Base-by-base conservation (phyloP, 169 alveolate genomes). In the Plasmodium falciparum region DNA sequence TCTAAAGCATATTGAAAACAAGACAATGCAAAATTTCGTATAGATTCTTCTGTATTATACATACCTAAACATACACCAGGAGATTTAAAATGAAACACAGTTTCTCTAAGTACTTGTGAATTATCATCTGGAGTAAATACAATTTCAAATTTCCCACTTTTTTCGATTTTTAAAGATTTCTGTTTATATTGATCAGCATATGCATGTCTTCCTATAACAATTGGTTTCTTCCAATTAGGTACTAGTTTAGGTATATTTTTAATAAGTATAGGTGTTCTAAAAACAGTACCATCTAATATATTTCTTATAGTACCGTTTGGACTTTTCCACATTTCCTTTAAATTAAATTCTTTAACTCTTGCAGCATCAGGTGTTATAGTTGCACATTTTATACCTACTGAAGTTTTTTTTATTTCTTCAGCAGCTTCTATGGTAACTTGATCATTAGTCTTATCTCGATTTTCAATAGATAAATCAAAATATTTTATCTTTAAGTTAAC, bases 351-450 rank as follows among this genome's bases (percentile, higher is more conserved):
- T 85, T 96, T 93, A 5, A 98, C 98, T 72, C 99, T 90, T 0
- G 99, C 99, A 74, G 97, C 99, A 88, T 98, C 99, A 4, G 99
- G 99, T 39, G 99, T 98, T 88, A 97, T 98, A 24, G 99, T 97
- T 33, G 99, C 99, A 73, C 99, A 98, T 86, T 98, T 98, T 49
- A 98, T 97, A 50, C 99, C 99, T 39, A 98, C 99, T 26, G 96
- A 92, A 54, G 93, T 90, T 83, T 96, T 90, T 86, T 93, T 92
- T 50, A 98, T 97, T 59, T 99, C 99, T 74, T 95, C 94, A 9
- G 99, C 99, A 22, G 99, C 99, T 26, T 96, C 99, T 43, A 98
- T 65, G n/a, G 99, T 98, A n/a, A 98, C 97, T 74, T 96, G 80
- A 88, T 98, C 99, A 62, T 96, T 97, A 8, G 99, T 97, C 43